Evolutionary conservation across 2,329 filamentous ascomycete genomes (phyloP).

Genomic region (Fusarium annulatum): DNA sequence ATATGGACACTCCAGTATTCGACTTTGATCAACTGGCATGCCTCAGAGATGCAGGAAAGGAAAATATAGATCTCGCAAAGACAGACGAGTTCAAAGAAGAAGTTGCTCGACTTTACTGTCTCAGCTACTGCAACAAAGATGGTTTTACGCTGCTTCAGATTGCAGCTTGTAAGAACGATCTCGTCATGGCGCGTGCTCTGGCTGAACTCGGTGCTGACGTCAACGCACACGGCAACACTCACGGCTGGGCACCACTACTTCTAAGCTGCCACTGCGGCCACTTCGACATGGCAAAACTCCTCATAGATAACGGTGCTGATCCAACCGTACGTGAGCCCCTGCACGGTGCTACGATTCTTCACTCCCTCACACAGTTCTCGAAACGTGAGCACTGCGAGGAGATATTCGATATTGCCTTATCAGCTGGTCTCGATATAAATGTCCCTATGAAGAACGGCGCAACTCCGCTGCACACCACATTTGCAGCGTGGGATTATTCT

Average conservation of each 20-base stretch:
- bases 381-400: neutral
- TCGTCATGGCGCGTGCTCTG: neutral
- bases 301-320: neutral
- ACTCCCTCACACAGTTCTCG: neutral
- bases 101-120: neutral
- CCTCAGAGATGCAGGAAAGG: neutral
- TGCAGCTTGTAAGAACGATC: neutral
- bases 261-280: neutral
- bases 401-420: neutral
- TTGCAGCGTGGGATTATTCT: neutral
- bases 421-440: neutral
- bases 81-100: neutral
- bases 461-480: neutral
- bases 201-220: neutral
- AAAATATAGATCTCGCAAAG: fast-evolving
- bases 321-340: neutral
- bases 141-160: neutral
- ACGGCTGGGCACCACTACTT: neutral
- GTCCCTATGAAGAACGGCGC: neutral
- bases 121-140: neutral
- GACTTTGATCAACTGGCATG: neutral
- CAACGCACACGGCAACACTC: neutral
- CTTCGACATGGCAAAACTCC: neutral
- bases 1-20: neutral
- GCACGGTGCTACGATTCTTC: neutral